Base-by-base conservation (phyloP, 75 land plant genomes). In the Cupressus sempervirens region DNA sequence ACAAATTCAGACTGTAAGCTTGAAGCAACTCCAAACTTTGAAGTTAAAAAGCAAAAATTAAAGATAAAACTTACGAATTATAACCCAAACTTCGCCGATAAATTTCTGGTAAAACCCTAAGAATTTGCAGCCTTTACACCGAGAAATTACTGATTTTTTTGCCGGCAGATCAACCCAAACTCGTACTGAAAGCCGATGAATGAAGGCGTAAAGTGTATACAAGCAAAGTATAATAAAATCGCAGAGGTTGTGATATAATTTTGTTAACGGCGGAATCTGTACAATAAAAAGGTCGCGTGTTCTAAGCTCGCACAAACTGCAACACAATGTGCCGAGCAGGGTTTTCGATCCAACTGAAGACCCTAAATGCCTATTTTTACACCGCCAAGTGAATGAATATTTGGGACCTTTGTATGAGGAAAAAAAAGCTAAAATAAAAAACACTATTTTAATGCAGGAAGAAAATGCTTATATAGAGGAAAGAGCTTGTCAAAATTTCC, bases 151-250 rank as follows among this genome's bases (percentile, higher is more conserved):
- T n/a, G 45, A 8, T 26, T 26, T 23, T 38, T 77, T 43, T 26
- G 81, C 81, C 3, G 43, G 41, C 81, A 79, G 81, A 79, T 79
- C 81, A 29, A 76, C 3, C 81, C 81, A 43, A 30, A 35, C 77
- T 36, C 77, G 81, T 50, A 20, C n/a, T n/a, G 48, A 23, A 10
- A 9, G 81, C 18, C 48, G 29, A 29, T 11, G 10, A 2, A 45
- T 3, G 48, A 7, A 43, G n/a, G 81, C 48, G 26, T 43, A 79
- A 43, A 10, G 2, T 10, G 50, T 36, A 8, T 26, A 7, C 10
- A 43, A 79, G 30, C 2, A 43, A 43, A 50, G 53, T 50, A 76
- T 4, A 9, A 23, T 18, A 23, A 76, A 40, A 77, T 34, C 48
- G 81, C 40, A 7, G 26, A 76, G 80, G 80, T n/a, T n/a, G 30